Evolutionary conservation across 176 grass and related monocot species (phyloP).

Genomic region (Cenchrus fungigraminus): DNA sequence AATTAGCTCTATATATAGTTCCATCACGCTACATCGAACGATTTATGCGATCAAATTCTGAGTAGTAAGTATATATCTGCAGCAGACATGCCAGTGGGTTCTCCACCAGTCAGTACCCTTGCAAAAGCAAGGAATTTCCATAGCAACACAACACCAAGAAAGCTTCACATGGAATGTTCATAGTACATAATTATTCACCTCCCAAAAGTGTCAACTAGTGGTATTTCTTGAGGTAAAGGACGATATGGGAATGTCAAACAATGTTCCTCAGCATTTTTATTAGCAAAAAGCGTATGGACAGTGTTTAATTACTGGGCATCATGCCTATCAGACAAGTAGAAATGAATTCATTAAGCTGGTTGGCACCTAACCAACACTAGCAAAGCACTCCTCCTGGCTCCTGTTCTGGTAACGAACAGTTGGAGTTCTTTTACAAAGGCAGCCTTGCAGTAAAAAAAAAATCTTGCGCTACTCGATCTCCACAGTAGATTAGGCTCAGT

Average conservation of each 20-base stretch:
- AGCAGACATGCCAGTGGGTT: slow-evolving; percentile 40
- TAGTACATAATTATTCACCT: slow-evolving; percentile 26
- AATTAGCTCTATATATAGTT: slow-evolving; percentile 9
- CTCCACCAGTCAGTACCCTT: slow-evolving; percentile 39
- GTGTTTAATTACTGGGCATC: not conserved
- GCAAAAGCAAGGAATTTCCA: slow-evolving; percentile 29
- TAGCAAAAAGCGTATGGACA: not conserved
- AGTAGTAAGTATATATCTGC: slow-evolving; percentile 20
- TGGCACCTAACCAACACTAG: slow-evolving; percentile 29
- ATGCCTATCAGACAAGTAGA: not conserved
- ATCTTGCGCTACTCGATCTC: not conserved
- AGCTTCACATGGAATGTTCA: slow-evolving; percentile 29
- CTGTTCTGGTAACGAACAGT: slow-evolving; percentile 31
- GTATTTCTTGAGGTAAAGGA: slow-evolving; percentile 1
- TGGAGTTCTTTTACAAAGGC: not conserved
- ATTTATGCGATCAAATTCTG: slow-evolving; percentile 9
- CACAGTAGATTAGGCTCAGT: slow-evolving; percentile 15
- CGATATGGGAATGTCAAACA: not conserved
- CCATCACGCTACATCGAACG: not conserved
- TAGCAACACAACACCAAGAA: slow-evolving; percentile 17
- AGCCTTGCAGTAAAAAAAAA: slow-evolving; percentile 31
- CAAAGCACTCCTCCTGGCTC: not conserved
- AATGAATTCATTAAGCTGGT: not conserved
- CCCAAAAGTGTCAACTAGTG: not conserved
- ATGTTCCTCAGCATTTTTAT: not conserved